These are phyloP conservation scores for Ustilago nuda DNA, from an alignment of 1,284 basidiomycete genomes.

Conservation along the genomic window DNA sequence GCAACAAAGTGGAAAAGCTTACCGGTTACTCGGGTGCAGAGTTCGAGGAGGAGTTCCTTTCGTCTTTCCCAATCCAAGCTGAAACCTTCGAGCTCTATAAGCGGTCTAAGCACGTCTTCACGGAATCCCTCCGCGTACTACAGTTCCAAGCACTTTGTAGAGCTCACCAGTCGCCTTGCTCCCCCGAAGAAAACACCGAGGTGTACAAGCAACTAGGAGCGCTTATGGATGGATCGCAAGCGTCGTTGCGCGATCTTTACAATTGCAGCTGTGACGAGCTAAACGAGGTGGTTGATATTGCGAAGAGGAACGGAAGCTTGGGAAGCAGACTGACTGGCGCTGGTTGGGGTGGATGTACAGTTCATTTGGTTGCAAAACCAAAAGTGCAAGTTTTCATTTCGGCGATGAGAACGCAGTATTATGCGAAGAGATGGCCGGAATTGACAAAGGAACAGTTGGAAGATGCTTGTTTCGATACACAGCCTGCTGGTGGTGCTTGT, in stretches of 20 bases:
- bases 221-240: slow-evolving; percentile 63
- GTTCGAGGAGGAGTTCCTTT: slow-evolving; percentile 62
- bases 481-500: slow-evolving; percentile 66
- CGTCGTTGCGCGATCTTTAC: slow-evolving; percentile 58
- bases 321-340: slow-evolving; percentile 65
- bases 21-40: slow-evolving; percentile 50
- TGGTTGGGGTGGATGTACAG: slow-evolving; percentile 68
- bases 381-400: slow-evolving; percentile 52
- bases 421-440: slow-evolving; percentile 43
- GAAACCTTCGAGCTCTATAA: slow-evolving; percentile 57
- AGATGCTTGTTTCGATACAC: slow-evolving; percentile 61
- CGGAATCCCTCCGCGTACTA: slow-evolving; percentile 61
- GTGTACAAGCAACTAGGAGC: slow-evolving; percentile 56
- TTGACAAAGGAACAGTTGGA: slow-evolving; percentile 48
- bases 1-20: slow-evolving; percentile 53
- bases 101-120: slow-evolving; percentile 63
- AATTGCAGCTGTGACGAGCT: slow-evolving; percentile 65
- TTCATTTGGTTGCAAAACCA: slow-evolving; percentile 62
- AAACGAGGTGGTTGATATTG: slow-evolving; percentile 58
- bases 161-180: slow-evolving; percentile 2
- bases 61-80: slow-evolving; percentile 61
- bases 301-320: slow-evolving; percentile 57
- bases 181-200: slow-evolving; percentile 9
- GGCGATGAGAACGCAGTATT: slow-evolving; percentile 57
- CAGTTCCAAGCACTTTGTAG: slow-evolving; percentile 56